A percentile compares a stretch with the other conserved stretches of the same genome.
Evolutionary conservation across 257 asterid genomes (phyloP).

Genomic region (Nicotiana noctiflora): DNA sequence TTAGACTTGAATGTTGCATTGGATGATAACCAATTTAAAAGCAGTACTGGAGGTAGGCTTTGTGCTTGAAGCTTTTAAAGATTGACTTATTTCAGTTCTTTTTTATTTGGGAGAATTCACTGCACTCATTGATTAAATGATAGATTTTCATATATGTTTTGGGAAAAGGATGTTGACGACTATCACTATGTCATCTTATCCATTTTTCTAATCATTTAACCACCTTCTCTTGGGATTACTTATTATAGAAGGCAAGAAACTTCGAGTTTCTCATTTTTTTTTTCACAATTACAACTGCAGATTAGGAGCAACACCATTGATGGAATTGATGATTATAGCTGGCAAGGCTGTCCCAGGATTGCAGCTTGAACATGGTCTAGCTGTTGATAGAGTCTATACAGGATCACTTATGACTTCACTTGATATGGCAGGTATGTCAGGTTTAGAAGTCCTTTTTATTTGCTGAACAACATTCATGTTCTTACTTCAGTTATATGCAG

Average conservation of each 20-base stretch:
- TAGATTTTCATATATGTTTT: neutral
- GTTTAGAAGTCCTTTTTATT: neutral
- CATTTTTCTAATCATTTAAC: neutral
- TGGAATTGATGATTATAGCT: conserved; percentile 97
- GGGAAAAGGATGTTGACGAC: neutral
- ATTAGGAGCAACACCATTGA: conserved; percentile 86
- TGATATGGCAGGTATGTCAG: conserved; percentile 82
- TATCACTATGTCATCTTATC: neutral
- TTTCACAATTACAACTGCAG: conserved; percentile 29
- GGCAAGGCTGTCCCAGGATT: conserved; percentile 85
- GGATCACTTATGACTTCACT: conserved; percentile 99
- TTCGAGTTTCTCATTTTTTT: neutral
- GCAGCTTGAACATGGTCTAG: conserved; percentile 94
- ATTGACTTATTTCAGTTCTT: neutral
- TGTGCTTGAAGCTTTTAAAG: neutral
- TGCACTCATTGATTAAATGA: neutral
- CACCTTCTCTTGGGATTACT: neutral
- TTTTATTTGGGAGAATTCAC: neutral
- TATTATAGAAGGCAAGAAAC: neutral
- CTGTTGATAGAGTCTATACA: conserved; percentile 94
- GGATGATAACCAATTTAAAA: neutral
- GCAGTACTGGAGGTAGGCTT: neutral
- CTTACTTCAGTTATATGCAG: conserved; percentile 32
- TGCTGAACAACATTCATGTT: neutral
- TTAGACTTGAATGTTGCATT: neutral